A percentile compares a stretch with the other conserved stretches of the same genome.
Conservation (phyloP, 306 rosid genomes). For the Cotoneaster glaucophyllus region DNA sequence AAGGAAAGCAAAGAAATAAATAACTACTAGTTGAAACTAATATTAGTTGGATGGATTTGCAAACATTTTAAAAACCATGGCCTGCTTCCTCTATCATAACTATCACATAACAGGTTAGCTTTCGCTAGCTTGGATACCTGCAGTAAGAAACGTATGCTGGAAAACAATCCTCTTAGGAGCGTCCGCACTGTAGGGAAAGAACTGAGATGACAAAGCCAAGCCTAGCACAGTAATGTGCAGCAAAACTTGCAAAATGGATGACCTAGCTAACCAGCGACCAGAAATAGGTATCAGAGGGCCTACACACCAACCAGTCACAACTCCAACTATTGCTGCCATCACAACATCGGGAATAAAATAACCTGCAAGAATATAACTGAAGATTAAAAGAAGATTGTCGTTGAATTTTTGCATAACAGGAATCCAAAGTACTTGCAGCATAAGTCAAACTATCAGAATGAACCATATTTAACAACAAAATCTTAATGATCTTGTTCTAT, state of each 20-base stretch:
- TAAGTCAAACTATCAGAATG: not conserved
- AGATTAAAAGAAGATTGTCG: constrained; percentile 5
- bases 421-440: not conserved
- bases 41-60: not conserved
- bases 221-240: constrained; percentile 65
- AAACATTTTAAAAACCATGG: not conserved
- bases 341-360: constrained; percentile 64
- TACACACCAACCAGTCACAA: constrained; percentile 66
- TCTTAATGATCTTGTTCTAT: not conserved
- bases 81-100: not conserved
- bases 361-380: constrained; percentile 42
- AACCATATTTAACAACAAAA: not conserved
- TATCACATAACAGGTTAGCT: not conserved
- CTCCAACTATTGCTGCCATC: constrained; percentile 70
- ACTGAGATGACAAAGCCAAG: constrained; percentile 79
- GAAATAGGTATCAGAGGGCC: constrained; percentile 86
- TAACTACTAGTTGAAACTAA: not conserved
- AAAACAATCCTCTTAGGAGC: constrained; percentile 90
- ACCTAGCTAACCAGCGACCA: constrained; percentile 74
- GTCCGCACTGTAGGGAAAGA: constrained; percentile 75
- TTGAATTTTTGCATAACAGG: not conserved
- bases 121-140: constrained; percentile 51
- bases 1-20: not conserved
- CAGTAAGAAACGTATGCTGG: constrained; percentile 64
- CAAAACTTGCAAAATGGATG: constrained; percentile 68